Evolutionary conservation across 1,139 yeast genomes (phyloP).

Genomic region (Nakaseomyces nivariensis): DNA sequence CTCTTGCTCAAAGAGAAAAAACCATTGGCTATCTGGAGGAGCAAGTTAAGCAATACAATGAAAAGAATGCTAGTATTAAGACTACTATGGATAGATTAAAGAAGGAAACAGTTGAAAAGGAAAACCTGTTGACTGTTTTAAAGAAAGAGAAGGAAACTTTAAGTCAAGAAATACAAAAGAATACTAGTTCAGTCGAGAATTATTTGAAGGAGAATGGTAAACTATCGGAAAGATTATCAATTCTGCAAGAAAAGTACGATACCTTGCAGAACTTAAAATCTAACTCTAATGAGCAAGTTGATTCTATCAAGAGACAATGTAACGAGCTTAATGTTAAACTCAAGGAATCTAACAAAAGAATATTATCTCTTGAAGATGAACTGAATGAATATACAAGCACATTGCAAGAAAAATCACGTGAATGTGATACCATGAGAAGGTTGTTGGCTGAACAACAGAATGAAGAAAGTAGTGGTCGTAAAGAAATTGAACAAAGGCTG

Average conservation of each 20-base stretch:
- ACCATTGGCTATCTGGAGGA: constrained; percentile 39
- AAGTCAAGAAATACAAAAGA: constrained; percentile 35
- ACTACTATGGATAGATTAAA: constrained; percentile 17
- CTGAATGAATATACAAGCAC: constrained; percentile 59
- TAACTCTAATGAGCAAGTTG: constrained; percentile 45
- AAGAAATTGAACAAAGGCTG: constrained; percentile 38
- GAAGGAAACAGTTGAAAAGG: constrained; percentile 22
- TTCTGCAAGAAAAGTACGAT: constrained; percentile 44
- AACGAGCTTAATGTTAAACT: constrained; percentile 67
- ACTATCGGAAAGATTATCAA: constrained; percentile 40
- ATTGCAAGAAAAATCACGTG: constrained; percentile 73
- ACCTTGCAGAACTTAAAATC: constrained; percentile 39
- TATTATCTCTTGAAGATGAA: constrained; percentile 72
- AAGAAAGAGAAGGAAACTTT: constrained; percentile 33
- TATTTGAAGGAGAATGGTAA: constrained; percentile 47
- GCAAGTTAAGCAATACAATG: constrained; percentile 32
- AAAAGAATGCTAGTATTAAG: constrained; percentile 21
- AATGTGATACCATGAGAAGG: constrained; percentile 62
- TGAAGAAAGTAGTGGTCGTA: constrained; percentile 39
- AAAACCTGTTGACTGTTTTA: constrained; percentile 26
- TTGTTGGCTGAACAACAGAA: constrained; percentile 61
- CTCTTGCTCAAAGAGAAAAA: constrained; percentile 38
- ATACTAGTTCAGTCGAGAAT: constrained; percentile 36
- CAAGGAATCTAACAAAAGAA: constrained; percentile 50
- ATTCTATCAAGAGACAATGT: constrained; percentile 55